phyloP scores from a whole-genome alignment of 345 rosid species.

The Lumnitzera racemosa region DNA sequence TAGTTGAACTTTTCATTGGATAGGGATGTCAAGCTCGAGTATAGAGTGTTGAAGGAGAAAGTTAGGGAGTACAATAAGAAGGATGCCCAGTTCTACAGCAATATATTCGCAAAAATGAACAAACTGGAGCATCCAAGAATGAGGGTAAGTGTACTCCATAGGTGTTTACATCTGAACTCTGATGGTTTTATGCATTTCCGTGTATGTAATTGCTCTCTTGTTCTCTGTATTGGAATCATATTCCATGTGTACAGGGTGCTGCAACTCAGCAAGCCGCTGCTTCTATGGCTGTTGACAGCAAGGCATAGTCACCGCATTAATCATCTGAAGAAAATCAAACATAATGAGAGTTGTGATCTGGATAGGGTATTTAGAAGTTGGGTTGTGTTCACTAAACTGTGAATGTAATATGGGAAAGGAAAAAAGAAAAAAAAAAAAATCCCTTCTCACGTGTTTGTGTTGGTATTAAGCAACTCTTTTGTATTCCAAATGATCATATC shows the following conservation, averaged over 20 bases:
- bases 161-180: background rate
- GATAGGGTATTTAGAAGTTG: background rate
- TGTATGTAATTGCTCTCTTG: slow-evolving; percentile 7
- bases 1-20: background rate
- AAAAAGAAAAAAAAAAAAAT: no score
- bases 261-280: slow-evolving; percentile 9
- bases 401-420: no score
- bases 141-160: slow-evolving; percentile 14
- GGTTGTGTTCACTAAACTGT: no score
- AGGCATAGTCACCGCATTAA: slow-evolving; percentile 9
- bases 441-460: no score
- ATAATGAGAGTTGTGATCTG: no score
- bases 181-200: slow-evolving; percentile 4
- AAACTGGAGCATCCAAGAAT: slow-evolving; percentile 10
- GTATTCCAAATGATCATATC: background rate
- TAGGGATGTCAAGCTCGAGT: slow-evolving; percentile 40
- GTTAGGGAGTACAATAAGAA: slow-evolving; percentile 33
- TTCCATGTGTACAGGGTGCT: slow-evolving; percentile 1
- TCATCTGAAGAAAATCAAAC: background rate
- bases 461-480: no score
- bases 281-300: slow-evolving; percentile 19
- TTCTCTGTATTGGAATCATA: slow-evolving; percentile 2
- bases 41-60: slow-evolving; percentile 31
- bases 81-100: slow-evolving; percentile 28
- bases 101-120: slow-evolving; percentile 24